These are phyloP conservation scores for Aspergillus leporis DNA, from an alignment of 495 filamentous ascomycete species.

Conservation along the genomic window DNA sequence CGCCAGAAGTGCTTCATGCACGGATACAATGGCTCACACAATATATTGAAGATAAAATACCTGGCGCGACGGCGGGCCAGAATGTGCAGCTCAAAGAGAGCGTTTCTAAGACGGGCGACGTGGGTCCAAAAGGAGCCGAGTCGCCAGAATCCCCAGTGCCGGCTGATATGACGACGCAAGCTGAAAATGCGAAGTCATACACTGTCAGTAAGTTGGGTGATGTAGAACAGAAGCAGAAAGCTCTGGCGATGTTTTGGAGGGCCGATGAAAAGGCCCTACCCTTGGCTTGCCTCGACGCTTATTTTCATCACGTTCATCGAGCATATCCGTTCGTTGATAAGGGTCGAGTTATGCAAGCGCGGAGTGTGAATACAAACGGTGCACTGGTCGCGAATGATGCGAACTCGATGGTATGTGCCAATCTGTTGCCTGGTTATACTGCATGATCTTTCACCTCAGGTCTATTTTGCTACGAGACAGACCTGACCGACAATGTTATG, in stretches of 20 bases:
- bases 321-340: slow-evolving; percentile 8
- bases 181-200: too few relatives aligned
- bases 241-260: too few relatives aligned
- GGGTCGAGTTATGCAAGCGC: background rate
- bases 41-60: background rate
- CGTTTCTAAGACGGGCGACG: background rate
- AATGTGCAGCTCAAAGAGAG: background rate
- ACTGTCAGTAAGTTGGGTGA: too few relatives aligned
- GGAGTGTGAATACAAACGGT: background rate
- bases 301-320: slow-evolving; percentile 9
- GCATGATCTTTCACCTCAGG: too few relatives aligned
- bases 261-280: background rate
- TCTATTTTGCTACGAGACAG: too few relatives aligned
- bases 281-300: background rate
- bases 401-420: background rate
- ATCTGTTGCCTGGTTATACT: too few relatives aligned
- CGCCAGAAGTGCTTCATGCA: background rate
- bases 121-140: background rate
- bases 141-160: background rate
- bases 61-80: background rate
- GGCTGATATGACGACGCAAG: background rate
- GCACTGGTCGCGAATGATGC: background rate
- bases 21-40: background rate
- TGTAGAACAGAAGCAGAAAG: too few relatives aligned
- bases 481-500: background rate